Evolutionary conservation across 495 filamentous ascomycete species (phyloP).

Genomic region (Thozetella sp.): DNA sequence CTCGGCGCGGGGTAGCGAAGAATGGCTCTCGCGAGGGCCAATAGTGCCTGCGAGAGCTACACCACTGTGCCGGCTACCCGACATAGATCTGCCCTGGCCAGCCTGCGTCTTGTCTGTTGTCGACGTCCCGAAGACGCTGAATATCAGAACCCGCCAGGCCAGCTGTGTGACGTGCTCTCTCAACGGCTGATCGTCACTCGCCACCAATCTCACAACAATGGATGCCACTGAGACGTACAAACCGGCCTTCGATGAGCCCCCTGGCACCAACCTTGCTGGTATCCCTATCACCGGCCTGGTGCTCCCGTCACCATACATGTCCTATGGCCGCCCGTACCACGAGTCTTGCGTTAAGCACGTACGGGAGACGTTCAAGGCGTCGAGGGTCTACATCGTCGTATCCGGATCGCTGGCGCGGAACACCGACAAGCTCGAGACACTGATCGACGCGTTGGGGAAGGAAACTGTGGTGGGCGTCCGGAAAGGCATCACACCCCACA

Average conservation of each 20-base stretch:
- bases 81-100: too few relatives aligned
- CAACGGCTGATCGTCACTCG: not conserved
- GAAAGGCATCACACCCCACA: slow-evolving; percentile 59
- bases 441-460: slow-evolving; percentile 36
- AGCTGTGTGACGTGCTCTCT: too few relatives aligned
- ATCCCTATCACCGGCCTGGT: not conserved
- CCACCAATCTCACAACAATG: not conserved
- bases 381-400: slow-evolving; percentile 57
- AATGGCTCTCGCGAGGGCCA: too few relatives aligned
- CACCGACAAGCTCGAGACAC: slow-evolving; percentile 43
- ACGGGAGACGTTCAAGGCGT: slow-evolving; percentile 37
- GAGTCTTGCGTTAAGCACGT: not conserved
- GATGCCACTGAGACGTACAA: not conserved
- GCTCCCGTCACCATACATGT: not conserved
- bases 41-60: too few relatives aligned
- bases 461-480: slow-evolving; percentile 47
- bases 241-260: not conserved
- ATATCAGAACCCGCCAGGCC: too few relatives aligned
- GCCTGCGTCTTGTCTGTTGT: too few relatives aligned
- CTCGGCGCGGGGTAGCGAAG: too few relatives aligned
- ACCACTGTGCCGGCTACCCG: too few relatives aligned
- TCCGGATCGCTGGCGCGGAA: slow-evolving; percentile 53
- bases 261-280: not conserved
- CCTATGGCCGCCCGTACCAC: not conserved
- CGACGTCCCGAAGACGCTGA: too few relatives aligned